Percentiles rank a stretch among this genome's conserved stretches.
Conservation (phyloP, 2,329 filamentous ascomycete species). For the Aspergillus quadricinctus region DNA sequence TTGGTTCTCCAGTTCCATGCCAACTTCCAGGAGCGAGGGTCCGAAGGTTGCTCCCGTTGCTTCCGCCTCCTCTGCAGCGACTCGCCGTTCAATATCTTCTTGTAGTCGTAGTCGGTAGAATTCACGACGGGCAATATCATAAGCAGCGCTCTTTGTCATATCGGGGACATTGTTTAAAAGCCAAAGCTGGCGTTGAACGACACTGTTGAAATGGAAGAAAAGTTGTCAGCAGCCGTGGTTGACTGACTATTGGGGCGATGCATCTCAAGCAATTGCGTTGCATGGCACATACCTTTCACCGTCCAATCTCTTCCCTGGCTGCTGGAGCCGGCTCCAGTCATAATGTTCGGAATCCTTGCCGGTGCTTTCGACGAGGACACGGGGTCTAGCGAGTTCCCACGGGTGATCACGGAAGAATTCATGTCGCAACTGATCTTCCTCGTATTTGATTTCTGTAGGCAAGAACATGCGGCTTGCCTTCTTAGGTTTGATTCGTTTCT, state of each 20-base stretch:
- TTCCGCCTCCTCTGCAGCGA: constrained; percentile 83
- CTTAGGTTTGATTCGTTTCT: constrained; percentile 45
- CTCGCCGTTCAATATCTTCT: constrained; percentile 74
- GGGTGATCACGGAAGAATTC: constrained; percentile 92
- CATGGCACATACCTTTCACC: constrained; percentile 68
- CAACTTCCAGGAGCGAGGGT: constrained; percentile 67
- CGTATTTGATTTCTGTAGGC: constrained; percentile 71
- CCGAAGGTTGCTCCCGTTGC: constrained; percentile 87
- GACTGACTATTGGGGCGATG: not conserved
- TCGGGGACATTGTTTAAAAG: constrained; percentile 63
- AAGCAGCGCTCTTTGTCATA: constrained; percentile 64
- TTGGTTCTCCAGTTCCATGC: constrained; percentile 76
- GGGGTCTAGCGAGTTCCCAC: constrained; percentile 90
- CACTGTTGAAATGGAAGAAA: constrained; percentile 50
- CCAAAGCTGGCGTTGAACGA: constrained; percentile 86
- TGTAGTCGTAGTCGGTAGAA: constrained; percentile 82
- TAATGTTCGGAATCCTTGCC: constrained; percentile 72
- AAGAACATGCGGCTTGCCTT: constrained; percentile 74
- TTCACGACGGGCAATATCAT: constrained; percentile 81
- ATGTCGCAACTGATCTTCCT: constrained; percentile 75
- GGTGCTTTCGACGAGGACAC: constrained; percentile 77
- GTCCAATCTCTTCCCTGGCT: constrained; percentile 70
- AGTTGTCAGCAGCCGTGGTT: constrained; percentile 7
- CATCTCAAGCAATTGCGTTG: not conserved
- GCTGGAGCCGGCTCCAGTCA: constrained; percentile 75